These are phyloP conservation scores for Entomortierella lignicola DNA, from an alignment of 192 early-diverging fungal genomes.

Conservation along the genomic window DNA sequence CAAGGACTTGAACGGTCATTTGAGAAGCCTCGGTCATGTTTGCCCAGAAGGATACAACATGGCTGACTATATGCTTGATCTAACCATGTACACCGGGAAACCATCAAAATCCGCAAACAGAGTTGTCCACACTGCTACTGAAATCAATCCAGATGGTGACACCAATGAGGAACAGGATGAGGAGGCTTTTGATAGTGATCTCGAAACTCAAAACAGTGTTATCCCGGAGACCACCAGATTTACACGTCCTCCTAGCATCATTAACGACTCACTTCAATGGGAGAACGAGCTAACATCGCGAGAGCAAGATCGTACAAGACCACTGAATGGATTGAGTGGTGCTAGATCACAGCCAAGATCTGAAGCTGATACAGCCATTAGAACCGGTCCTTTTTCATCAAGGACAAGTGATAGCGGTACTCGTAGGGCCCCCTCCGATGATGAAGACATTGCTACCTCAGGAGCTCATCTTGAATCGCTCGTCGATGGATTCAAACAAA, in stretches of 20 bases:
- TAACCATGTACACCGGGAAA: conserved; percentile 69
- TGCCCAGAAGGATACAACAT: conserved; percentile 93
- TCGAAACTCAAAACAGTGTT: neutral
- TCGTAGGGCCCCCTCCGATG: conserved; percentile 7
- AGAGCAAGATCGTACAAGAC: conserved; percentile 27
- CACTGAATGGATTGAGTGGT: neutral
- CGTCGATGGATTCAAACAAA: conserved; percentile 53
- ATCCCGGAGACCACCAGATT: conserved; percentile 10
- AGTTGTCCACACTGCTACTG: neutral
- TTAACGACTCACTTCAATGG: conserved; percentile 44
- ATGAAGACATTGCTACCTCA: neutral
- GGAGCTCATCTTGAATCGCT: conserved; percentile 44
- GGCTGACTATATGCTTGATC: conserved; percentile 85
- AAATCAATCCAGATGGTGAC: conserved; percentile 2
- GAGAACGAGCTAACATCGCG: conserved; percentile 42
- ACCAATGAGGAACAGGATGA: conserved; percentile 37
- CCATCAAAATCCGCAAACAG: conserved; percentile 25
- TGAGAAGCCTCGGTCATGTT: conserved; percentile 79
- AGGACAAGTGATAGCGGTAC: conserved; percentile 31
- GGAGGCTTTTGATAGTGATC: conserved; percentile 10
- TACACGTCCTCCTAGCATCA: conserved; percentile 33
- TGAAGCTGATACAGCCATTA: conserved; percentile 25
- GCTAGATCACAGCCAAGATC: neutral
- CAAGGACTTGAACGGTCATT: conserved; percentile 70
- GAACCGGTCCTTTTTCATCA: conserved; percentile 36